Percentiles rank a stretch among this genome's conserved stretches.
These are phyloP conservation scores for Phytophthora ohioensis DNA, from an alignment of 352 stramenopile species.

Conservation along the genomic window DNA sequence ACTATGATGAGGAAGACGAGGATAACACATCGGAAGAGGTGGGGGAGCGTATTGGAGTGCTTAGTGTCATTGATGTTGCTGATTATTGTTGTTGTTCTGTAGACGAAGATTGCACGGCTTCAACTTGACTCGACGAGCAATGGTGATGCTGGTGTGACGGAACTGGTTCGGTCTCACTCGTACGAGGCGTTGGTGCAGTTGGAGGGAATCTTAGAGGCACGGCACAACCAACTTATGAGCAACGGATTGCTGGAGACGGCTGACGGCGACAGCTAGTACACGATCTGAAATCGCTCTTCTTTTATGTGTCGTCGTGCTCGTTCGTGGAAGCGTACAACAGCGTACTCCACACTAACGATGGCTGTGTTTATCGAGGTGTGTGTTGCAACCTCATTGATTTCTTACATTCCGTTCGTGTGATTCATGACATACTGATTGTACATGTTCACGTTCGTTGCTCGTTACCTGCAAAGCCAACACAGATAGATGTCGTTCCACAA, in stretches of 20 bases:
- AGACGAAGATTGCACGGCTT: conserved; percentile 13
- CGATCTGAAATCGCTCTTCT: not conserved
- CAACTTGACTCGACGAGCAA: conserved; percentile 15
- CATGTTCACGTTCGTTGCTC: no score
- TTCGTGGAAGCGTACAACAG: no score
- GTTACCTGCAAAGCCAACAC: no score
- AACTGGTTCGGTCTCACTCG: conserved; percentile 59
- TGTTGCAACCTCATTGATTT: no score
- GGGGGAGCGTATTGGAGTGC: not conserved
- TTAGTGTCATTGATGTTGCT: conserved; percentile 1
- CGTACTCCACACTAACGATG: no score
- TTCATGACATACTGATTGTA: no score
- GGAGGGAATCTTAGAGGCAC: conserved; percentile 75
- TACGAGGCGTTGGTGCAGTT: conserved; percentile 82
- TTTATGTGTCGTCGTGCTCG: no score
- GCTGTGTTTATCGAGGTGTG: no score
- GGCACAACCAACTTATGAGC: conserved; percentile 75
- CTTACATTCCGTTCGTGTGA: no score
- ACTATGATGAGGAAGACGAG: not conserved
- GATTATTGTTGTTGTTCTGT: conserved; percentile 1
- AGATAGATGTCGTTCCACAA: no score
- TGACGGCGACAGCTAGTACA: conserved; percentile 13
- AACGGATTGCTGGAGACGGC: conserved; percentile 41
- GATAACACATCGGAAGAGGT: conserved; percentile 18
- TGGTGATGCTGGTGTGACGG: conserved; percentile 14